These are phyloP conservation scores for Trametes maxima DNA, from an alignment of 768 basidiomycete genomes.

Conservation along the genomic window DNA sequence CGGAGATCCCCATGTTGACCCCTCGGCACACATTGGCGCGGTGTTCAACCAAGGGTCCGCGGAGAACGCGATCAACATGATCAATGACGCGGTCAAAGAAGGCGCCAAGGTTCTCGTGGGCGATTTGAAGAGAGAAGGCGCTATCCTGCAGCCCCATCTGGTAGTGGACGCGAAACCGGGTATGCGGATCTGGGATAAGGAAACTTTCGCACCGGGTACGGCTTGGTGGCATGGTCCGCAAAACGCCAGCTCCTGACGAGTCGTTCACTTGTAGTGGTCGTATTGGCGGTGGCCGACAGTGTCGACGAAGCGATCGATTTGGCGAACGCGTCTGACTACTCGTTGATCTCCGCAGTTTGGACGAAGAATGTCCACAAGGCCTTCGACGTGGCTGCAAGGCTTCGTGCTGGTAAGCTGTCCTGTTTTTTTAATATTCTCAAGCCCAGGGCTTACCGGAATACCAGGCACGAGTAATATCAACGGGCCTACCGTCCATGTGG, in stretches of 20 bases:
- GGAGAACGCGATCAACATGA: constrained; percentile 44
- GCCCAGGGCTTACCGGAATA: neutral
- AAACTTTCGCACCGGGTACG: constrained; percentile 63
- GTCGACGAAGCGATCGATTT: constrained; percentile 58
- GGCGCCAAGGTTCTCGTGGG: constrained; percentile 52
- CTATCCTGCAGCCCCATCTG: constrained; percentile 56
- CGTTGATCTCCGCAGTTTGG: constrained; percentile 55
- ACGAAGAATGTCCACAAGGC: constrained; percentile 47
- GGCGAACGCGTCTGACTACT: constrained; percentile 57
- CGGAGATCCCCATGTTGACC: constrained; percentile 39
- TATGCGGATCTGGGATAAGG: constrained; percentile 56
- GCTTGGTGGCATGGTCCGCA: neutral
- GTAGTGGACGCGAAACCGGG: constrained; percentile 48
- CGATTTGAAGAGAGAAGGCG: constrained; percentile 42
- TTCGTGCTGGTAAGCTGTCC: constrained; percentile 45
- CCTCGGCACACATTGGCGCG: constrained; percentile 36
- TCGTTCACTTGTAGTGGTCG: constrained; percentile 38
- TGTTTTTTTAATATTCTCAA: neutral
- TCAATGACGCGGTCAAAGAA: constrained; percentile 44
- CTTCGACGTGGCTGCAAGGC: constrained; percentile 47
- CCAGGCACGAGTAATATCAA: constrained; percentile 62
- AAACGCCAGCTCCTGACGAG: neutral
- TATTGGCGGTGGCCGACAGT: constrained; percentile 47
- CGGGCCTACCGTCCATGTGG: constrained; percentile 51
- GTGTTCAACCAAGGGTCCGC: constrained; percentile 50